A percentile compares a stretch with the other conserved stretches of the same genome.
phyloP scores from a whole-genome alignment of 148 eudicot genomes.

The Pharnaceum exiguum region DNA sequence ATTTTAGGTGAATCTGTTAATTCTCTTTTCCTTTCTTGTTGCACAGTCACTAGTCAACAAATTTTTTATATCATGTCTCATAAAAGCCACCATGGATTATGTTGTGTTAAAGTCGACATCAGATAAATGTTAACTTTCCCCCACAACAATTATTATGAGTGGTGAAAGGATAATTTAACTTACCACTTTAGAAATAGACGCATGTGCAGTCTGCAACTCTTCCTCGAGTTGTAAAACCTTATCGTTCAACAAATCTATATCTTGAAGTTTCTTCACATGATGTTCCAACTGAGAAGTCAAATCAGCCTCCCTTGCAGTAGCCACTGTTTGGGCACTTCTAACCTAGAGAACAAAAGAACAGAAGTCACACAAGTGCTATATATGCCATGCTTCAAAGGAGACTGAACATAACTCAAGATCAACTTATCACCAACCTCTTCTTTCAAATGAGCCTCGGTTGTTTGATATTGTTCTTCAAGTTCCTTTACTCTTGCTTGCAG shows the following conservation, averaged over 20 bases:
- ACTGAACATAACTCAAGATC: neutral
- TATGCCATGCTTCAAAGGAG: neutral
- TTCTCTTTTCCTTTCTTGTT: too few species aligned
- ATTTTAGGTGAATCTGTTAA: neutral
- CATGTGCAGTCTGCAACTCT: constrained; percentile 30
- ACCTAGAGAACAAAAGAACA: constrained; percentile 18
- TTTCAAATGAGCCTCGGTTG: constrained; percentile 42
- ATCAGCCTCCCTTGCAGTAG: constrained; percentile 35
- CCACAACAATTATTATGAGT: neutral
- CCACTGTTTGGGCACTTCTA: constrained; percentile 22
- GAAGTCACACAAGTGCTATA: neutral
- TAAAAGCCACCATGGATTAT: too few species aligned
- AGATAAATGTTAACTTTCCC: neutral
- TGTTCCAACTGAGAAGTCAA: constrained; percentile 30
- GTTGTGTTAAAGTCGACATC: too few species aligned
- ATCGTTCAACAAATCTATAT: constrained; percentile 22
- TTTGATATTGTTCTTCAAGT: constrained; percentile 45
- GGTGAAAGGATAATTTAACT: constrained; percentile 7
- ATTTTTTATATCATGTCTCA: too few species aligned
- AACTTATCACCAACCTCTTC: constrained; percentile 37
- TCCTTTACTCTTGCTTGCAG: constrained; percentile 44
- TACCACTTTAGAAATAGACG: constrained; percentile 31
- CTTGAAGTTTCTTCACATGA: constrained; percentile 31
- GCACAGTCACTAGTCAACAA: too few species aligned
- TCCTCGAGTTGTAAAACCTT: constrained; percentile 33